These are phyloP conservation scores for Sodiomyces alkalinus DNA, from an alignment of 2,329 filamentous ascomycete genomes.

Conservation along the genomic window DNA sequence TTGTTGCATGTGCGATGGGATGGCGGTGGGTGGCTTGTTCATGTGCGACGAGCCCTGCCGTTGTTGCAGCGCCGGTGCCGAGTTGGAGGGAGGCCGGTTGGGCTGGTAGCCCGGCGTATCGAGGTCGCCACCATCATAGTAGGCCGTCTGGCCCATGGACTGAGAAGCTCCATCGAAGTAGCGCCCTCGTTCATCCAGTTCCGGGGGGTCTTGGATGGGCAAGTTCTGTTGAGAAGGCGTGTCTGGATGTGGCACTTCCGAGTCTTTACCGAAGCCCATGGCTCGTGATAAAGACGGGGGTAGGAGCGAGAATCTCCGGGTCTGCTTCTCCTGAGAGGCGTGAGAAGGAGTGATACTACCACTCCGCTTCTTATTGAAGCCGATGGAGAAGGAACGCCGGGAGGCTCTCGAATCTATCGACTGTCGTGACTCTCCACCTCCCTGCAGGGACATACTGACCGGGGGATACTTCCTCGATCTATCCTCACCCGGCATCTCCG, in stretches of 20 bases:
- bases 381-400: conserved; percentile 55
- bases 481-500: conserved; percentile 21
- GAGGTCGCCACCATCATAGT: conserved; percentile 2
- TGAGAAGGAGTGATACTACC: conserved; percentile 48
- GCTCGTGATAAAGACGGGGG: conserved; percentile 49
- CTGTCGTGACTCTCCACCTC: conserved; percentile 36
- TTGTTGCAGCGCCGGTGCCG: conserved; percentile 16
- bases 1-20: conserved; percentile 29
- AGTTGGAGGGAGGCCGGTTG: conserved; percentile 5
- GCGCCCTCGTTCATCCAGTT: conserved; percentile 19
- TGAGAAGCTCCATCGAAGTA: conserved; percentile 15
- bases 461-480: conserved; percentile 70
- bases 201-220: conserved; percentile 33
- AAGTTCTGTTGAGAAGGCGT: conserved; percentile 32
- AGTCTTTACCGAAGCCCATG: conserved; percentile 44
- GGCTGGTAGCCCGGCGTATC: conserved; percentile 7
- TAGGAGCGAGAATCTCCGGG: conserved; percentile 56
- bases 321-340: conserved; percentile 38
- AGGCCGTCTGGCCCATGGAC: conserved; percentile 7
- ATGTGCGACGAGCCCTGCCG: conserved; percentile 22
- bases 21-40: conserved; percentile 21
- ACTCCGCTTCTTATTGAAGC: conserved; percentile 54
- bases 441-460: conserved; percentile 69
- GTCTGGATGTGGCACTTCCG: conserved; percentile 16
- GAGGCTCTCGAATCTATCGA: conserved; percentile 56